Conservation (phyloP, 192 early-diverging fungal genomes). For the Backusella australiensis region DNA sequence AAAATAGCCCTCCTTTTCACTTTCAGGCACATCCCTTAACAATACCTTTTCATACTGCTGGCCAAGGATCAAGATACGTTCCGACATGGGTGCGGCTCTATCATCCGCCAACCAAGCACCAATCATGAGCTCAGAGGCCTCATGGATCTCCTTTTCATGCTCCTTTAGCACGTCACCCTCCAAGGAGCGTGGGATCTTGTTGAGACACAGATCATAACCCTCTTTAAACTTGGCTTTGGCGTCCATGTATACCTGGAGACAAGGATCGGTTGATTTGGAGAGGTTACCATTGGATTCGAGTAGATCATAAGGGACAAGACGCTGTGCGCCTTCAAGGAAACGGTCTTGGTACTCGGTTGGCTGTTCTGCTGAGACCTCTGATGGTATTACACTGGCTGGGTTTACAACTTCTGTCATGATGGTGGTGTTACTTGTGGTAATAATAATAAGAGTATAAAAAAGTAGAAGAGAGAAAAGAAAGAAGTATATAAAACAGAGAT, state of each 20-base stretch:
- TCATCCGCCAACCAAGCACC: constrained; percentile 59
- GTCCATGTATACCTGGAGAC: constrained; percentile 46
- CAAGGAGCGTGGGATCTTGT: constrained; percentile 43
- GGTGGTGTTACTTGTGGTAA: neutral
- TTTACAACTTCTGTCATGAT: neutral
- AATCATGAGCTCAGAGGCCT: constrained; percentile 51
- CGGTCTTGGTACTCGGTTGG: constrained; percentile 35
- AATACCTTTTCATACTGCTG: constrained; percentile 57
- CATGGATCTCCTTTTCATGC: constrained; percentile 49
- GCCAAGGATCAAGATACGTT: constrained; percentile 55
- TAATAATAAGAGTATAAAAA: neutral
- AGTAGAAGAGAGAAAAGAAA: neutral
- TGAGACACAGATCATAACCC: constrained; percentile 46
- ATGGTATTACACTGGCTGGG: neutral
- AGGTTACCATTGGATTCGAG: constrained; percentile 43
- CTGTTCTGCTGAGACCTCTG: neutral
- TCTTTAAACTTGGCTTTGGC: constrained; percentile 51
- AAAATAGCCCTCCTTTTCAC: constrained; percentile 39
- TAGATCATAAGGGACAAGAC: constrained; percentile 46
- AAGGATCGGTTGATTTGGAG: constrained; percentile 46
- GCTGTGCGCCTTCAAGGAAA: constrained; percentile 37
- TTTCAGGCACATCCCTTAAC: constrained; percentile 35
- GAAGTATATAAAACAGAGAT: neutral
- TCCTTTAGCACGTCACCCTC: constrained; percentile 47
- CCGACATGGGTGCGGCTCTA: constrained; percentile 57